Conservation (phyloP, 768 basidiomycete genomes). For the Suillus hirtellus region DNA sequence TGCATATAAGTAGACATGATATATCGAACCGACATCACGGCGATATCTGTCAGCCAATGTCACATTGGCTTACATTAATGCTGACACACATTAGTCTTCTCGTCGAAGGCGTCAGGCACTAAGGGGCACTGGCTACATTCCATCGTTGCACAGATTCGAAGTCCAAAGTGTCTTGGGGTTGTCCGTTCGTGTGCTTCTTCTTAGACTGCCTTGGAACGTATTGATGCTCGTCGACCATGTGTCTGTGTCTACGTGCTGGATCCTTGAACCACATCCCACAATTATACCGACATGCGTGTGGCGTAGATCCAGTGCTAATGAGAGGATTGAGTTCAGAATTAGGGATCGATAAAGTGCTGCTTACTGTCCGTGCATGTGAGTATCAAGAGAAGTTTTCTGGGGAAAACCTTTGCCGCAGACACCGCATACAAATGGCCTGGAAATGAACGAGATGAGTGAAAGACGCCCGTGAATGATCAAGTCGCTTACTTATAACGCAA, state of each 20-base stretch:
- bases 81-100: slow-evolving; percentile 2
- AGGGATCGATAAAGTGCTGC: slow-evolving; percentile 21
- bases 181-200: slow-evolving; percentile 43
- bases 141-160: slow-evolving; percentile 34
- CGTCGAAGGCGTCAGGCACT: neutral
- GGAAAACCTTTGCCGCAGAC: slow-evolving; percentile 56
- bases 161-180: slow-evolving; percentile 26
- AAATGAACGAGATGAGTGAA: slow-evolving; percentile 16
- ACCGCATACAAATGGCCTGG: slow-evolving; percentile 52
- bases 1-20: slow-evolving; percentile 2
- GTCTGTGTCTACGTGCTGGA: slow-evolving; percentile 62
- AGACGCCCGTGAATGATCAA: neutral
- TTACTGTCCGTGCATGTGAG: slow-evolving; percentile 57
- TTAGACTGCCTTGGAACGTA: slow-evolving; percentile 48
- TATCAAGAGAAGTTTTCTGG: slow-evolving; percentile 59
- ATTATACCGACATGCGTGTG: slow-evolving; percentile 51
- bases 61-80: neutral
- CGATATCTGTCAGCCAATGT: slow-evolving; percentile 4
- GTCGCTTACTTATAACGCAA: slow-evolving; percentile 56
- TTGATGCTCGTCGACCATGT: slow-evolving; percentile 53
- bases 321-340: slow-evolving; percentile 4
- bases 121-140: slow-evolving; percentile 28
- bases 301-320: slow-evolving; percentile 56
- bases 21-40: slow-evolving; percentile 5
- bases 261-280: slow-evolving; percentile 62